Base-by-base conservation (phyloP, 2,329 filamentous ascomycete genomes). In the Curvularia hawaiiensis region DNA sequence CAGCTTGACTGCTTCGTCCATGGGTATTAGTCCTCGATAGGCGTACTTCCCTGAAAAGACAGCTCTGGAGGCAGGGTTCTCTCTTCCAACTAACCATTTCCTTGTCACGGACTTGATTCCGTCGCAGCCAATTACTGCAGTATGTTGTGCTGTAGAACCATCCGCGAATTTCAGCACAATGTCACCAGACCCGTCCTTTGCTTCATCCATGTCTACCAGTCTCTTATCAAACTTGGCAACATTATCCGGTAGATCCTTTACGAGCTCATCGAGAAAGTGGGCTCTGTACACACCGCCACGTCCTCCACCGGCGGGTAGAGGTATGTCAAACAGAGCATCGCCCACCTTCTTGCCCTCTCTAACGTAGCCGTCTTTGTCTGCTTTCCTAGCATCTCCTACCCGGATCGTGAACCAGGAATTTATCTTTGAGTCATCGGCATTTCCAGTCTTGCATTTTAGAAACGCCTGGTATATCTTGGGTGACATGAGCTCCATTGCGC, bases 1-100 rank as follows among this genome's bases (percentile, higher is more conserved):
- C 5, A 79, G 73, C 5, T 76, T 67, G 1, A 78, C 71, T 0
- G 85, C 86, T 14, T 80, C 68, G 1, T 82, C 78, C 80, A 89
- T 89, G 0, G 86, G 85, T 5, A 89, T 80, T 6, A 90, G 72
- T 0, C 84, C 84, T 22, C 88, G 80, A 71, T 87, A 90, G 38
- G 85, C 87, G 70, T 85, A 85, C 61, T 88, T 85, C 39, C 82
- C 78, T 2, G 81, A 82, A 68, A 86, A 90, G 4, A 76, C 72
- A 0, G 86, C 79, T 30, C 79, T 69, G 0, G 81, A 74, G 8
- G 79, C 78, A 22, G 72, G 69, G 30, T 75, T 62, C 16, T 74
- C 67, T 16, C 79, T 71, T 0, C 84, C 85, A 8, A 88, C 74
- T 18, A 90, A 67, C 51, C 84, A 75, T 49, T 81, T 73, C 18